A percentile compares a stretch with the other conserved stretches of the same genome.
Evolutionary conservation across 2,329 filamentous ascomycete genomes (phyloP).

Genomic region (Penicillium expansum): DNA sequence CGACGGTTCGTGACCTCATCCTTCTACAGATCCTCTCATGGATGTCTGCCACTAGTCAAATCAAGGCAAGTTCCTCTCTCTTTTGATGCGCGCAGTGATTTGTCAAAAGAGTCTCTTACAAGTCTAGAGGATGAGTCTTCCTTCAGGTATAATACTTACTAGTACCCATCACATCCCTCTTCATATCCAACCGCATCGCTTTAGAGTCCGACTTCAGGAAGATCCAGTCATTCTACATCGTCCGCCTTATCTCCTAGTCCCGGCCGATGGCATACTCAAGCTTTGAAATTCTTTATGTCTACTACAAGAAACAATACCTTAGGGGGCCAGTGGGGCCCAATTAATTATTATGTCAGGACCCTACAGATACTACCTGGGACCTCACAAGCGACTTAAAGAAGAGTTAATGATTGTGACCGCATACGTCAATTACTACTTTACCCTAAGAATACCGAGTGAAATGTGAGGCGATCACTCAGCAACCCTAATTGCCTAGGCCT

Average conservation of each 20-base stretch:
- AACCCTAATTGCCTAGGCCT: neutral
- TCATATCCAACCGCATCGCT: neutral
- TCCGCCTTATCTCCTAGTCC: neutral
- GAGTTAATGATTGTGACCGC: neutral
- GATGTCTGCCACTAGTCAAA: neutral
- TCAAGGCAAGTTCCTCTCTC: neutral
- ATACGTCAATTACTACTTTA: neutral
- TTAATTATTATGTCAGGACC: neutral
- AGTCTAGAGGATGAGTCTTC: too few species aligned
- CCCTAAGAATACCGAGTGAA: conserved; percentile 1
- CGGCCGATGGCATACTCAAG: too few species aligned
- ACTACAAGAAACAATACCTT: neutral
- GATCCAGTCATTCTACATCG: neutral
- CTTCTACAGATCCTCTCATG: neutral
- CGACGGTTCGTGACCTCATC: neutral
- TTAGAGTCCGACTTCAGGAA: neutral
- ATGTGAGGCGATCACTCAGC: conserved; percentile 5
- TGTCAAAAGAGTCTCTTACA: neutral
- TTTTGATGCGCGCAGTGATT: neutral
- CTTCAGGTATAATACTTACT: neutral
- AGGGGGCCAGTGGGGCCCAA: too few species aligned
- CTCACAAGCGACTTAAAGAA: neutral
- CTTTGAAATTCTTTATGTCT: neutral
- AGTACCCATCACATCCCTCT: neutral
- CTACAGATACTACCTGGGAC: neutral